These are phyloP conservation scores for Aspergillus mulundensis DNA, from an alignment of 495 filamentous ascomycete genomes.

Conservation along the genomic window DNA sequence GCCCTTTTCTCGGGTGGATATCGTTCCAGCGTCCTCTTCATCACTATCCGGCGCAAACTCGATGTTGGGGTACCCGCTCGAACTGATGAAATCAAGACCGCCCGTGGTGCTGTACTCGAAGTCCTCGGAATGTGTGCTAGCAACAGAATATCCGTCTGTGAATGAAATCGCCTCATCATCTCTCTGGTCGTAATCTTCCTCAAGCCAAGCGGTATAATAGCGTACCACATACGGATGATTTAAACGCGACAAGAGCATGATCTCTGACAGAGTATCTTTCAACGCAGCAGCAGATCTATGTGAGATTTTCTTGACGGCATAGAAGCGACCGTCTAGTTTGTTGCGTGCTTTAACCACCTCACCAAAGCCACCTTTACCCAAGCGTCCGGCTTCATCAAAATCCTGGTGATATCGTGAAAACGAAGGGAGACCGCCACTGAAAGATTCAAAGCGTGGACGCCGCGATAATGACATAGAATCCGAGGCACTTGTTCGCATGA, in stretches of 20 bases:
- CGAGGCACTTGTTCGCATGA: constrained; percentile 32
- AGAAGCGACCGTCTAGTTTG: constrained; percentile 85
- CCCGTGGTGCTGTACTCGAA: constrained; percentile 66
- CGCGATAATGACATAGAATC: constrained; percentile 38
- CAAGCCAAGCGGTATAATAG: constrained; percentile 93
- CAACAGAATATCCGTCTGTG: constrained; percentile 46
- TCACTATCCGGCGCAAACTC: constrained; percentile 74
- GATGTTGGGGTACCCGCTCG: constrained; percentile 73
- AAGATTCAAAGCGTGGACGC: constrained; percentile 47
- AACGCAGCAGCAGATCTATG: constrained; percentile 74
- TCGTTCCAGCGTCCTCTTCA: constrained; percentile 46
- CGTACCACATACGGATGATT: constrained; percentile 96
- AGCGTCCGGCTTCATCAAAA: constrained; percentile 80
- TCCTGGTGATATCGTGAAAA: constrained; percentile 79
- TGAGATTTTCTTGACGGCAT: constrained; percentile 95
- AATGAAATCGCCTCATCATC: constrained; percentile 56
- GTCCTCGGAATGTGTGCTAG: constrained; percentile 48
- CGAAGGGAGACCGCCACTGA: constrained; percentile 27
- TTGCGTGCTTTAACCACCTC: constrained; percentile 97
- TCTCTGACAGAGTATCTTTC: constrained; percentile 85
- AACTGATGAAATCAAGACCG: constrained; percentile 90
- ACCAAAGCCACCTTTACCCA: constrained; percentile 93
- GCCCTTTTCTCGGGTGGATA: constrained; percentile 24
- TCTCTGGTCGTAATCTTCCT: constrained; percentile 60
- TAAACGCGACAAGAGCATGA: constrained; percentile 80